Base-by-base conservation (phyloP, 345 rosid genomes). In the Aquilaria sinensis region DNA sequence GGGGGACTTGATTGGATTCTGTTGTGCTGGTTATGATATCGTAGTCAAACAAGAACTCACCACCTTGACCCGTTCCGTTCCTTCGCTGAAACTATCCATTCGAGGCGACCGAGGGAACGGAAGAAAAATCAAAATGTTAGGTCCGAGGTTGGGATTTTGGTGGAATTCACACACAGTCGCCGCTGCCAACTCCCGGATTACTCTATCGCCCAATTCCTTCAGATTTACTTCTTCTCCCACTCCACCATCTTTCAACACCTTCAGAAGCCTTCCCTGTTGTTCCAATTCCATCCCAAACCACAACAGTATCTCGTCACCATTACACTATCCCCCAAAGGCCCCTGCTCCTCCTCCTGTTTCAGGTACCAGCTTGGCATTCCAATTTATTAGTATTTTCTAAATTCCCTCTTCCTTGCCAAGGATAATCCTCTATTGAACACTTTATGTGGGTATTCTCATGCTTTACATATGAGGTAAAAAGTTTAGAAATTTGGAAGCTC, bases 281-380 rank as follows among this genome's bases (percentile, higher is more conserved):
- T 63, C 75, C 58, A 49, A 64, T 67, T 74, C 73, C 53, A 37
- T 61, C 47, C 67, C 74, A 53, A 47, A 51, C 47, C 67, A 57
- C 50, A 55, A 53, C 4, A 63, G 12, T 12, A 69, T 68, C 51
- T 48, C 62, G 45, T 63, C 72, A n/a, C 32, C 80, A n/a, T 49
- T 77, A 53, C 31, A 64, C 70, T 32, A 67, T 13, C 51, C 63
- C 45, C 67, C 73, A 34, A 61, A 11, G 50, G 55, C 55, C 23
- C 23, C 23, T 23, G 23, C 23, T 23, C 23, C 23, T 47, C 77
- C 72, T 61, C 78, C 86, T 48, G 47, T 79, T 75, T 48, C 81
- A 69, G 85, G 92, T 83, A 30, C 34, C 10, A 41, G 12, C 2
- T 43, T 47, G 12, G 3, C 43, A 9, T 31, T 5, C 10, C 32